Conservation (phyloP, 805 yeast species). For the Saccharomycopsis sp. region DNA sequence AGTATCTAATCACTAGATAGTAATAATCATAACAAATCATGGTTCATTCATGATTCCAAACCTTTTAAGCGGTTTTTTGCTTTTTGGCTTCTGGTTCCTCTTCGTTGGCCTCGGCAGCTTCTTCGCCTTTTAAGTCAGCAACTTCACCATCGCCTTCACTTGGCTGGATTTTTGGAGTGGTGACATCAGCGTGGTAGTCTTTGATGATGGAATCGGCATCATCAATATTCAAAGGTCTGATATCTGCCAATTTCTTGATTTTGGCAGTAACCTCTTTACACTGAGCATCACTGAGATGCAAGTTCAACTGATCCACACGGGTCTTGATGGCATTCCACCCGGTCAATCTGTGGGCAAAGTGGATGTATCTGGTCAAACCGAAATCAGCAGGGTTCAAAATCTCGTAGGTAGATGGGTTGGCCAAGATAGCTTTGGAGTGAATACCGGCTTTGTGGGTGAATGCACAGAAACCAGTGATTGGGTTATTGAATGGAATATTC, state of each 20-base stretch:
- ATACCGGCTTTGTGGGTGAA: slow-evolving; percentile 99
- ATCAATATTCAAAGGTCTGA: slow-evolving; percentile 88
- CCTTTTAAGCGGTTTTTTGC: not conserved
- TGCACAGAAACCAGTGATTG: slow-evolving; percentile 98
- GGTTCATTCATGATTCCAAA: not conserved
- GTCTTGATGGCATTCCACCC: slow-evolving; percentile 99
- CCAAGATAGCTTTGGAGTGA: slow-evolving; percentile 97
- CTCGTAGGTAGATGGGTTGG: slow-evolving; percentile 98
- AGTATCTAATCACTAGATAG: not conserved
- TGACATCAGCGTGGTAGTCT: slow-evolving; percentile 76
- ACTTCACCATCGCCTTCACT: slow-evolving; percentile 12
- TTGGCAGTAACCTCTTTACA: slow-evolving; percentile 90
- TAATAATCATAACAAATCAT: not conserved
- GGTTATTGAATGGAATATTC: slow-evolving; percentile 95
- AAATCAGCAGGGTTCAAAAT: slow-evolving; percentile 91
- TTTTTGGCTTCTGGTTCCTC: slow-evolving; percentile 1
- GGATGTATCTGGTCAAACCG: slow-evolving; percentile 93
- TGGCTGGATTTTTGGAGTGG: slow-evolving; percentile 44
- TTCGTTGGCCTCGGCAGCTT: not conserved
- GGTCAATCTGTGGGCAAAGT: slow-evolving; percentile 94
- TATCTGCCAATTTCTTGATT: slow-evolving; percentile 91
- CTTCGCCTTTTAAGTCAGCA: not conserved
- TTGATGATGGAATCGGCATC: slow-evolving; percentile 96
- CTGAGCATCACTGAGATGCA: slow-evolving; percentile 85
- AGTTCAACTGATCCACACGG: slow-evolving; percentile 93